Percentiles rank a stretch among this genome's conserved stretches.
These are phyloP conservation scores for Chalciporus sp. DNA, from an alignment of 1,284 basidiomycete species.

Conservation along the genomic window DNA sequence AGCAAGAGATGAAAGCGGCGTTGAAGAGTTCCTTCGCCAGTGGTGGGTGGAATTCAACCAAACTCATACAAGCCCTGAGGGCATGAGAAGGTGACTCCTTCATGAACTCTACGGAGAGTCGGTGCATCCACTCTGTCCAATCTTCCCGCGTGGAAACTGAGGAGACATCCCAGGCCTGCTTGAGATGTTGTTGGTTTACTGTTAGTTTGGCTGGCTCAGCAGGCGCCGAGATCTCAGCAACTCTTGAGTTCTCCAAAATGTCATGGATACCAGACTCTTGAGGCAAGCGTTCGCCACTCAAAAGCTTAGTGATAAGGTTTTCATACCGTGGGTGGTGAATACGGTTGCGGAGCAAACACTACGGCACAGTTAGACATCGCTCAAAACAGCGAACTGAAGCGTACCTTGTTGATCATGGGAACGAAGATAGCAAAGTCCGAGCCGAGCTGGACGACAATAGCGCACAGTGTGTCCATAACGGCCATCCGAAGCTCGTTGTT, in stretches of 20 bases:
- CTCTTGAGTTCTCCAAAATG: conserved; percentile 62
- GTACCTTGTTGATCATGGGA: conserved; percentile 93
- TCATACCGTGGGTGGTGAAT: conserved; percentile 91
- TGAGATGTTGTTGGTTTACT: conserved; percentile 97
- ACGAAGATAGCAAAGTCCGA: conserved; percentile 98
- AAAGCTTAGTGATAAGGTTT: conserved; percentile 82
- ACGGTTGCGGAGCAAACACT: conserved; percentile 80
- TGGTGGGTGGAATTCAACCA: conserved; percentile 91
- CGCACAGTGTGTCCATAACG: conserved; percentile 94
- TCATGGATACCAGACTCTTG: conserved; percentile 69
- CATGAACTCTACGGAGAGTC: conserved; percentile 95
- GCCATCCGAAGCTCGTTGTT: conserved; percentile 85
- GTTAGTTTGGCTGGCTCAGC: conserved; percentile 87
- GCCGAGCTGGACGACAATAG: conserved; percentile 91
- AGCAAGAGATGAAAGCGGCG: conserved; percentile 97
- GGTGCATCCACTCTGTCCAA: conserved; percentile 96
- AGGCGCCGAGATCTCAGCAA: conserved; percentile 73
- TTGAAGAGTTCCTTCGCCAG: conserved; percentile 97
- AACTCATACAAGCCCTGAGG: conserved; percentile 90
- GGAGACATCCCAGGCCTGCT: conserved; percentile 95
- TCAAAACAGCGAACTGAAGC: conserved; percentile 5
- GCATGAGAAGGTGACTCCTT: conserved; percentile 98
- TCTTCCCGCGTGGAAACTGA: conserved; percentile 83
- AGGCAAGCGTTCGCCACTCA: conserved; percentile 91
- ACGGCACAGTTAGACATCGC: conserved; percentile 3